phyloP scores from a whole-genome alignment of 352 stramenopile species.

The Peronosclerospora sorghi region DNA sequence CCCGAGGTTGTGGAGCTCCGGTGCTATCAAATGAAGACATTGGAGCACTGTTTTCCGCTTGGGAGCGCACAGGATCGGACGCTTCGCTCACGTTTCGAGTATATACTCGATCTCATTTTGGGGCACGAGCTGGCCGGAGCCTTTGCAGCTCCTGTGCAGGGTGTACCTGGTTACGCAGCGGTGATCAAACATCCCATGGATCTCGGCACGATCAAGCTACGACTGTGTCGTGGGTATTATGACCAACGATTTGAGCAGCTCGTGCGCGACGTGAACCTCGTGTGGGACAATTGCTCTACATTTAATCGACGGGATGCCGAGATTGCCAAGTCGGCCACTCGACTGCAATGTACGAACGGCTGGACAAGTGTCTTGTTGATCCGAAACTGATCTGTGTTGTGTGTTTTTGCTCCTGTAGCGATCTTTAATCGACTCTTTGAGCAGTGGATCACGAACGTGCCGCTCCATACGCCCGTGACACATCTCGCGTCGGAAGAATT shows the following conservation, averaged over 20 bases:
- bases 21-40: conserved; percentile 41
- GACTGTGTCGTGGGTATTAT: conserved; percentile 58
- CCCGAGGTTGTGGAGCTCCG: conserved; percentile 38
- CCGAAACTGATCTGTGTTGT: conserved; percentile 7
- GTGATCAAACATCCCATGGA: conserved; percentile 86
- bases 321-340: conserved; percentile 70
- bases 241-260: conserved; percentile 43
- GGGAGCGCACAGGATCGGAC: conserved; percentile 33
- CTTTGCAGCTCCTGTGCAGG: conserved; percentile 62
- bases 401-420: conserved; percentile 22
- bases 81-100: conserved; percentile 38
- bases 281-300: conserved; percentile 81
- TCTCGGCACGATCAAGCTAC: conserved; percentile 79
- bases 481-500: conserved; percentile 57
- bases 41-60: conserved; percentile 17
- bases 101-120: conserved; percentile 50
- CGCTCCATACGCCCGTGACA: conserved; percentile 34
- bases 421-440: conserved; percentile 77
- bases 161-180: conserved; percentile 57
- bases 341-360: conserved; percentile 51
- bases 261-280: conserved; percentile 54
- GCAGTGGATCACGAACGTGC: conserved; percentile 50
- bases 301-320: conserved; percentile 72
- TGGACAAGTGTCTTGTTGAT: neutral
- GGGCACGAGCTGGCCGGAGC: conserved; percentile 53